Conservation (phyloP, 768 basidiomycete species). For the Tulasnella sp. region DNA sequence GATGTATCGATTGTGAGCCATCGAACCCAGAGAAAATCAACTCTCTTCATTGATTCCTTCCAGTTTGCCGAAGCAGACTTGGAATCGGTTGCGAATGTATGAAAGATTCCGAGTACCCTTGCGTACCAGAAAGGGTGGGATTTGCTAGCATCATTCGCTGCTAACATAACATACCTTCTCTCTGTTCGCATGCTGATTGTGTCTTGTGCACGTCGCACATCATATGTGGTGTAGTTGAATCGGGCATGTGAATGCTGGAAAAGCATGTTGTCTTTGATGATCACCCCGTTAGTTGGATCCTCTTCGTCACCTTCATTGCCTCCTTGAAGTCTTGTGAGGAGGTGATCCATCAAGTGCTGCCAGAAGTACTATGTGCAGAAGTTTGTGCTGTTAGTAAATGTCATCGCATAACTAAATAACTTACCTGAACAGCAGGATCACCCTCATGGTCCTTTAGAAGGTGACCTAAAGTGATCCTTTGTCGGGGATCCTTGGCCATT, state of each 20-base stretch:
- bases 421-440: not conserved
- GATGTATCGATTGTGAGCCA: constrained; percentile 27
- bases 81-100: not conserved
- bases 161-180: not conserved
- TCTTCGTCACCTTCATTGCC: not conserved
- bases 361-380: not conserved
- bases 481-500: not conserved
- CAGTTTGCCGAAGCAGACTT: not conserved
- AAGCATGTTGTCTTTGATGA: not conserved
- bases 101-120: constrained; percentile 14
- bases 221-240: constrained; percentile 13
- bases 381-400: not conserved
- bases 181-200: constrained; percentile 2
- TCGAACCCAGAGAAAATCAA: constrained; percentile 34
- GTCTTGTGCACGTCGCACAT: constrained; percentile 9
- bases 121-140: constrained; percentile 19
- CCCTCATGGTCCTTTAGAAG: not conserved
- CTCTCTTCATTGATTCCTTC: constrained; percentile 2
- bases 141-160: not conserved
- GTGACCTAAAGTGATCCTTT: not conserved
- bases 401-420: not conserved
- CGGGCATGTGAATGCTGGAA: not conserved
- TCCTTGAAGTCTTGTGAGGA: not conserved
- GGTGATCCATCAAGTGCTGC: not conserved
- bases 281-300: not conserved